A percentile compares a stretch with the other conserved stretches of the same genome.
Conservation (phyloP, 1,284 basidiomycete genomes). For the Ustilago esculenta region DNA sequence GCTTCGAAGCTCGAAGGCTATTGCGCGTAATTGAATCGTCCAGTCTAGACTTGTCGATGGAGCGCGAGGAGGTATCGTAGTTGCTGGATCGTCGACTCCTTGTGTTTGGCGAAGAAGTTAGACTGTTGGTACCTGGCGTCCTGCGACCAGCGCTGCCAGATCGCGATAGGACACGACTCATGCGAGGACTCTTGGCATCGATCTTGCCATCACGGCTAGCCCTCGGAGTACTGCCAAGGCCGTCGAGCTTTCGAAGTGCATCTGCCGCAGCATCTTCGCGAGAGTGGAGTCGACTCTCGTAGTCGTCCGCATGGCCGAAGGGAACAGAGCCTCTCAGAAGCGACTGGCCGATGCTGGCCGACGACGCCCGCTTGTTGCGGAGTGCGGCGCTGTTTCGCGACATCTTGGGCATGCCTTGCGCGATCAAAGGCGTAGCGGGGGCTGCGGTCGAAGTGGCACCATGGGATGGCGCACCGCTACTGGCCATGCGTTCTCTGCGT, state of each 20-base stretch:
- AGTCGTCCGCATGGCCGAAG: slow-evolving; percentile 51
- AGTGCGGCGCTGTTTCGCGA: slow-evolving; percentile 31
- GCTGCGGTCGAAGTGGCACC: background rate
- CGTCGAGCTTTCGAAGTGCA: slow-evolving; percentile 91
- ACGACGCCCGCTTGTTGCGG: slow-evolving; percentile 57
- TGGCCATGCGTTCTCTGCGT: slow-evolving; percentile 27
- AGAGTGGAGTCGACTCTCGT: slow-evolving; percentile 44
- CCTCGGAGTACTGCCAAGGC: slow-evolving; percentile 74
- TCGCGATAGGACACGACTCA: slow-evolving; percentile 42
- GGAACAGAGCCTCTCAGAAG: slow-evolving; percentile 61
- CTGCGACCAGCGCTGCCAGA: slow-evolving; percentile 47
- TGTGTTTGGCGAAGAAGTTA: slow-evolving; percentile 44
- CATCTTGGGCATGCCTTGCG: slow-evolving; percentile 17
- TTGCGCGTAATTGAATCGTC: slow-evolving; percentile 28
- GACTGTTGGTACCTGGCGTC: slow-evolving; percentile 44
- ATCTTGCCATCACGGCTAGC: slow-evolving; percentile 40
- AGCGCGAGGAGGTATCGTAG: slow-evolving; percentile 38
- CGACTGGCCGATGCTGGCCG: slow-evolving; percentile 70
- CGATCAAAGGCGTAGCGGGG: slow-evolving; percentile 2
- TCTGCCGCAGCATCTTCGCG: slow-evolving; percentile 85
- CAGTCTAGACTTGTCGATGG: slow-evolving; percentile 24
- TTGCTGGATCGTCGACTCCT: slow-evolving; percentile 42
- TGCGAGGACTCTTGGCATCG: slow-evolving; percentile 50
- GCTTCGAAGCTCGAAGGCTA: slow-evolving; percentile 39
- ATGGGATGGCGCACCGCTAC: slow-evolving; percentile 15